Conservation (phyloP, 768 basidiomycete species). For the Xerocomus spinulosus region DNA sequence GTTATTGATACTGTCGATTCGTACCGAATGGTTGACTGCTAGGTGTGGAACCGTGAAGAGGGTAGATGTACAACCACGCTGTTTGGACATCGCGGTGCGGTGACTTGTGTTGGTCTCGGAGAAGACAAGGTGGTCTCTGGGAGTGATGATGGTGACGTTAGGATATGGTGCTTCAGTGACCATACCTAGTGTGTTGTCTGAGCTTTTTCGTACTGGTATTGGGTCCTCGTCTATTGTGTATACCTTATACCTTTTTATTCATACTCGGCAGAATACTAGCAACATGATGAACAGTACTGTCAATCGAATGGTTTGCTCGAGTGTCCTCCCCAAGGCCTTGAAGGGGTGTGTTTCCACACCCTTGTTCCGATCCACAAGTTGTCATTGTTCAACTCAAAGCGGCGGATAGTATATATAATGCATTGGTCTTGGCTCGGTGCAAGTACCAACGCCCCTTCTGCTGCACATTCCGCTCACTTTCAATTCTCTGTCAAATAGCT, state of each 20-base stretch:
- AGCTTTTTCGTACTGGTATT: not conserved
- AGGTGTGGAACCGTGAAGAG: constrained; percentile 94
- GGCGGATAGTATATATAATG: constrained; percentile 14
- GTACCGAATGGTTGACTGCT: not conserved
- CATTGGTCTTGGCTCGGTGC: not conserved
- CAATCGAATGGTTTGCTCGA: not conserved
- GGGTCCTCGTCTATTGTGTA: constrained; percentile 1
- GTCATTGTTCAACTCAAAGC: too few relatives aligned
- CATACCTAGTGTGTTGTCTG: constrained; percentile 7
- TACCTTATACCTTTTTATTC: constrained; percentile 2
- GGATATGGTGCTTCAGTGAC: constrained; percentile 72
- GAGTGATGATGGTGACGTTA: constrained; percentile 85
- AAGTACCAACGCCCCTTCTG: not conserved
- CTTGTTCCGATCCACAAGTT: too few relatives aligned
- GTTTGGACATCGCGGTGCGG: constrained; percentile 91
- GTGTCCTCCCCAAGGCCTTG: not conserved
- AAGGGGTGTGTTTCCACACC: too few relatives aligned
- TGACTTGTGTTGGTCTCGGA: constrained; percentile 83
- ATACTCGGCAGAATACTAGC: too few relatives aligned
- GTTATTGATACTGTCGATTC: constrained; percentile 1
- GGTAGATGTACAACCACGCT: constrained; percentile 84
- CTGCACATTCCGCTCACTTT: constrained; percentile 6
- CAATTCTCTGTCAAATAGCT: not conserved
- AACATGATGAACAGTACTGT: too few relatives aligned
- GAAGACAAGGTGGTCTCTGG: constrained; percentile 98